Evolutionary conservation across 2,329 filamentous ascomycete genomes (phyloP), one percentile per base, ranked within the genome.

Genomic region (Chaetomiaceae sp.): DNA sequence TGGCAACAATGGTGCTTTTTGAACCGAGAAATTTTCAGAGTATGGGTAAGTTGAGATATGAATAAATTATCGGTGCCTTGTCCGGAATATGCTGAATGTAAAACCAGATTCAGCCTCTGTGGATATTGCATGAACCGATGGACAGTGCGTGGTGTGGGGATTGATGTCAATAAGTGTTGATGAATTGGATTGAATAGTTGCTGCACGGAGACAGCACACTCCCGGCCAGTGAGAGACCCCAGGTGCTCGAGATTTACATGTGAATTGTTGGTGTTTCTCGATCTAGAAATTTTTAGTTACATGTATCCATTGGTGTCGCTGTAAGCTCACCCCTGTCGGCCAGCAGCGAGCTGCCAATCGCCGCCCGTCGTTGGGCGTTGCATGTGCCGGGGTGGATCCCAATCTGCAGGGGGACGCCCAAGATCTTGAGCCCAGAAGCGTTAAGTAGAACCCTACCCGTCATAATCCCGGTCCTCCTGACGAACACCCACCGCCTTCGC

Each of bases 341-440:
- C 2, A 11, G 5, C 20, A 9, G 33, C 18, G 11, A 16, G 40
- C 41, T 25, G 44, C 56, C 55, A 57, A 58, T 58, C 54, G 38
- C 30, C 14, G 36, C 20, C 23, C 45, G 36, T 34, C 43, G 50
- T 59, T 56, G 51, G 51, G 41, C 10, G 27, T 16, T 45, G 46
- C 46, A 45, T 53, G 40, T 46, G 46, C 41, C 45, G 18, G 9
- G 27, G 34, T 40, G 45, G 40, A 41, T n/a, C 33, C 21, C 48
- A 23, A n/a, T 10, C 23, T 21, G 16, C n/a, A 13, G 43, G 51
- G 45, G 40, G 20, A 14, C 13, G 21, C 20, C 48, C 23, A 25
- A 16, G 16, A 38, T 32, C 29, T n/a, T 4, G 42, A 27, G n/a
- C 32, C 48, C 16, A 16, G n/a, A 20, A 44, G 32, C 40, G 29